These are phyloP conservation scores for Haplosporangium gracile DNA, from an alignment of 192 early-diverging fungal genomes.

Conservation along the genomic window DNA sequence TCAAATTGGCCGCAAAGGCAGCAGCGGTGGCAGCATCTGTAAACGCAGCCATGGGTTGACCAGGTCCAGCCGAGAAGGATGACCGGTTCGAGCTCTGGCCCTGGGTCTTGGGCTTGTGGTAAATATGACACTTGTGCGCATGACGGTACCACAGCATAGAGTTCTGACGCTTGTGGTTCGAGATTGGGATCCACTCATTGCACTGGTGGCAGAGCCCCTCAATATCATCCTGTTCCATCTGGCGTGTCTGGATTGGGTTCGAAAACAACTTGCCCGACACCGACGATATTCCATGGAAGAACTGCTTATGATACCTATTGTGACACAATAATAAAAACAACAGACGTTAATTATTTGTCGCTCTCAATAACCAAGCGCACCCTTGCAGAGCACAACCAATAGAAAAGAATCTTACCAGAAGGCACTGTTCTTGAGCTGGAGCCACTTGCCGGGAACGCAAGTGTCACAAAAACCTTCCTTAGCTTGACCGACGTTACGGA, in stretches of 20 bases:
- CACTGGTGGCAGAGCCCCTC: conserved; percentile 91
- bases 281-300: conserved; percentile 88
- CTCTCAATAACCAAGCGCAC: neutral
- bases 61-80: conserved; percentile 47
- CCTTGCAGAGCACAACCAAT: too few species aligned
- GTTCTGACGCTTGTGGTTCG: conserved; percentile 81
- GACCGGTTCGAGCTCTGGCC: conserved; percentile 49
- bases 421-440: conserved; percentile 90
- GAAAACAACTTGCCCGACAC: conserved; percentile 83
- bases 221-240: conserved; percentile 74
- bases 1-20: neutral
- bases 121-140: conserved; percentile 89
- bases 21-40: conserved; percentile 8
- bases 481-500: conserved; percentile 78
- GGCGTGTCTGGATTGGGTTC: conserved; percentile 78
- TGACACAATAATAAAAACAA: neutral
- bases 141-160: conserved; percentile 88
- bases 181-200: conserved; percentile 84
- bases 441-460: conserved; percentile 86
- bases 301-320: conserved; percentile 87
- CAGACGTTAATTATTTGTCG: neutral
- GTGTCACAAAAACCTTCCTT: conserved; percentile 90
- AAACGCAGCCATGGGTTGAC: conserved; percentile 31
- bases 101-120: conserved; percentile 77
- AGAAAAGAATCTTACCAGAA: conserved; percentile 72